phyloP scores from a whole-genome alignment of 768 basidiomycete species.

The Mycena capillaripes region DNA sequence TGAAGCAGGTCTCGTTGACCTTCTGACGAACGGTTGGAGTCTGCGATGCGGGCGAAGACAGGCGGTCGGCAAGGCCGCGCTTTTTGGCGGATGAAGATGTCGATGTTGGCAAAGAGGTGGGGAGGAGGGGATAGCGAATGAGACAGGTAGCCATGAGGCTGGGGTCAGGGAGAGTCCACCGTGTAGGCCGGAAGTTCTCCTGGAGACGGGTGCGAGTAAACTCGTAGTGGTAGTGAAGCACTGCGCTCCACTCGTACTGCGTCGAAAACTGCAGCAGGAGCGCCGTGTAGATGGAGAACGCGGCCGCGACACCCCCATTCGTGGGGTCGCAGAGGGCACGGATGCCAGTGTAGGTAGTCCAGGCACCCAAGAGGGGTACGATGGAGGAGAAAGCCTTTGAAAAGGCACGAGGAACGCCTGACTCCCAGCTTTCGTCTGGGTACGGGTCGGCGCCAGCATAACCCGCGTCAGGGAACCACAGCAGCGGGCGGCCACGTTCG shows the following conservation, averaged over 20 bases:
- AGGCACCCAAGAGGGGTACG: slow-evolving; percentile 3
- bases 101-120: neutral
- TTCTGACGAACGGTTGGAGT: neutral
- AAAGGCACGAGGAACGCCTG: neutral
- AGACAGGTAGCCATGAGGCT: slow-evolving; percentile 9
- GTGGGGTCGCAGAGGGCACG: slow-evolving; percentile 17
- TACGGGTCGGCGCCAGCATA: neutral
- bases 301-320: neutral
- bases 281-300: neutral
- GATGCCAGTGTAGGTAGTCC: slow-evolving; percentile 14
- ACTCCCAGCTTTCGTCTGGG: neutral
- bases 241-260: slow-evolving; percentile 20
- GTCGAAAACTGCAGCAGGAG: slow-evolving; percentile 10
- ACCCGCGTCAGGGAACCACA: neutral
- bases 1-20: neutral
- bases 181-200: slow-evolving; percentile 17
- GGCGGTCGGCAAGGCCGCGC: slow-evolving; percentile 1
- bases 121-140: neutral
- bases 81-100: neutral
- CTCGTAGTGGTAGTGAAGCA: slow-evolving; percentile 21
- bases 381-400: slow-evolving; percentile 1
- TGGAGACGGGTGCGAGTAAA: slow-evolving; percentile 4
- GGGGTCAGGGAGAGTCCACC: slow-evolving; percentile 11
- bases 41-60: neutral
- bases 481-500: neutral